Base-by-base conservation (phyloP, 345 rosid genomes). In the Corchorus capsularis region DNA sequence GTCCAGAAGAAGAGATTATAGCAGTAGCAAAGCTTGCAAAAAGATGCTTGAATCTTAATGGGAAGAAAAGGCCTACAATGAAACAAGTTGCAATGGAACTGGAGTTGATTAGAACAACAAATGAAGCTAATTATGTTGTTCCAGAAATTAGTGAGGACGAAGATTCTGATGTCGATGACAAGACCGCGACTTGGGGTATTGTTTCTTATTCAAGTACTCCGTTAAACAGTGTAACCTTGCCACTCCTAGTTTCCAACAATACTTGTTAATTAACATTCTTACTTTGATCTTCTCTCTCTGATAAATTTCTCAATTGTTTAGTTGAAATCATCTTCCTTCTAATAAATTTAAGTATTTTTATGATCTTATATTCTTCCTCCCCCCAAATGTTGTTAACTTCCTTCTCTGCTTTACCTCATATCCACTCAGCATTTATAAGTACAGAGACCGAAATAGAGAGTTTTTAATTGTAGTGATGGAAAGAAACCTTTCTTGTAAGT, bases 21-120 rank as follows among this genome's bases (percentile, higher is more conserved):
- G 69, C 60, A 6, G 60, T 62, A 35, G 69, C 70, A 6, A n/a
- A 19, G 27, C 49, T 74, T 7, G 77, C 61, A 61, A 47, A 74
- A 17, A 27, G 27, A 27, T 27, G 27, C 27, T 27, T 27, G 27
- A 32, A 60, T 0, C 54, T 74, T 9, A 74, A 20, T 27, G 27
- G 27, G 1, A 27, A 27, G 27, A 27, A 27, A 27, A 27, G 27
- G 27, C 27, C 27, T 27, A 47, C 57, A 11, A 74, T 63, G 68
- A 73, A 46, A 47, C 27, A 73, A 73, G 66, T 47, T 2, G 27
- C 68, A 3, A 43, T 45, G 22, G 76, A 73, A 15, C 19, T 73
- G 5, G 57, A 39, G 50, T 3, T 7, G 35, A 73, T 73, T 14
- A 66, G 12, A 46, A 3, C 54, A 15, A 12, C 53, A 14, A 11